These are phyloP conservation scores for Suillus subaureus DNA, from an alignment of 768 basidiomycete genomes.

Conservation along the genomic window DNA sequence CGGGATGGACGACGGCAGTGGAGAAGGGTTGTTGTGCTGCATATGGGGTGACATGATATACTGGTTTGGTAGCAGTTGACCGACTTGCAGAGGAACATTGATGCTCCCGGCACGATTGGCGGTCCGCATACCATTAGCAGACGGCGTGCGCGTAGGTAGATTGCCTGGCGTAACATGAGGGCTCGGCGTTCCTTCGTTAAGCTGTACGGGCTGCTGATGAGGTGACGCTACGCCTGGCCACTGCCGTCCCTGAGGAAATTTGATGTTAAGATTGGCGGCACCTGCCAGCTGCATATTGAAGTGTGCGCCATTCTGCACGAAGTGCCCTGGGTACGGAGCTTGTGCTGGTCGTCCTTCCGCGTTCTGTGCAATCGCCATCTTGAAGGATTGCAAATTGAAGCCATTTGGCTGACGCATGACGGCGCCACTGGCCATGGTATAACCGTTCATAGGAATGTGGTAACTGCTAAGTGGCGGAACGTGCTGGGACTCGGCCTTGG, in stretches of 20 bases:
- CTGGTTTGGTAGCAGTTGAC: conserved; percentile 40
- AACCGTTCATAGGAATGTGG: conserved; percentile 48
- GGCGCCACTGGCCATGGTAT: conserved; percentile 33
- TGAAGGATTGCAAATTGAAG: conserved; percentile 56
- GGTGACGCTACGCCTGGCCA: conserved; percentile 36
- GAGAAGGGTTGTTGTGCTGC: conserved; percentile 47
- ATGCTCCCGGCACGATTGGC: conserved; percentile 34
- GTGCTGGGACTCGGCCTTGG: conserved; percentile 52
- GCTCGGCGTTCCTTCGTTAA: conserved; percentile 37
- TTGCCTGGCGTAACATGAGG: conserved; percentile 41
- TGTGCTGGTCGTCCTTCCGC: conserved; percentile 40
- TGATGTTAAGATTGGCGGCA: conserved; percentile 34
- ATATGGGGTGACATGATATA: conserved; percentile 53
- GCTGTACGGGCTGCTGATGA: conserved; percentile 24
- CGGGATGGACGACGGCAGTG: conserved; percentile 45
- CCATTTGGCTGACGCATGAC: conserved; percentile 42
- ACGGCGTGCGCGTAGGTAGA: conserved; percentile 51
- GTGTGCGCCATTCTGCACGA: conserved; percentile 29
- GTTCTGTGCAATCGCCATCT: conserved; percentile 52
- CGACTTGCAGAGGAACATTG: conserved; percentile 17
- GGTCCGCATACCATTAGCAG: conserved; percentile 58
- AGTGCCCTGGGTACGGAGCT: conserved; percentile 31
- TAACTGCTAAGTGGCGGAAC: conserved; percentile 46
- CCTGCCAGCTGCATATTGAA: conserved; percentile 31
- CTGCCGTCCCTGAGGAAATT: conserved; percentile 41